Percentiles rank a stretch among this genome's conserved stretches.
phyloP scores from a whole-genome alignment of 2,329 filamentous ascomycete species.

The Aspergillus tubingensis region DNA sequence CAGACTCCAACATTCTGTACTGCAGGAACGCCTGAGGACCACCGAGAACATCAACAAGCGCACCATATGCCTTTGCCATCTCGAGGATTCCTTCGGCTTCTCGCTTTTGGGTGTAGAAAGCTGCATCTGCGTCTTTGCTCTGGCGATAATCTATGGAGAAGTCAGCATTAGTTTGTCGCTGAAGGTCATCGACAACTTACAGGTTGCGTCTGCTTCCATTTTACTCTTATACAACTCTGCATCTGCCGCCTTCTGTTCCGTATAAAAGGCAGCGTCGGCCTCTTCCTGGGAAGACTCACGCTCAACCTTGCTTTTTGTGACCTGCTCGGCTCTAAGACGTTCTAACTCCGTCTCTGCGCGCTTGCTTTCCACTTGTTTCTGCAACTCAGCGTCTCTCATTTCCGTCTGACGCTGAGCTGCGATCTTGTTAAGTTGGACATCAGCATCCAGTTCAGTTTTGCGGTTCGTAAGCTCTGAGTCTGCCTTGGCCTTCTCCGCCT shows the following conservation, averaged over 20 bases:
- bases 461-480: conserved; percentile 74
- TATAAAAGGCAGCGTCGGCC: conserved; percentile 54
- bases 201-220: conserved; percentile 43
- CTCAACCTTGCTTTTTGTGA: conserved; percentile 69
- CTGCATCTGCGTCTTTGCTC: conserved; percentile 41
- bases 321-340: conserved; percentile 72
- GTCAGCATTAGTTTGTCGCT: conserved; percentile 3
- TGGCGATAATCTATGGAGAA: conserved; percentile 27
- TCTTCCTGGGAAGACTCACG: conserved; percentile 47
- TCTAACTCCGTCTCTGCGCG: conserved; percentile 79
- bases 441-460: conserved; percentile 70
- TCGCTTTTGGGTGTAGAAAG: conserved; percentile 59
- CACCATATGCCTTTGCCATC: conserved; percentile 78
- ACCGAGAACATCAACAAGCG: conserved; percentile 71
- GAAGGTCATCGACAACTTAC: conserved; percentile 21
- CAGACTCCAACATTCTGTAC: conserved; percentile 85
- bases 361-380: conserved; percentile 74
- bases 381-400: conserved; percentile 75
- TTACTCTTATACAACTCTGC: conserved; percentile 46
- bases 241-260: conserved; percentile 56
- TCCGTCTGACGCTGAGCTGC: conserved; percentile 72
- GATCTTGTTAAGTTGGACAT: conserved; percentile 75
- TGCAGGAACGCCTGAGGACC: conserved; percentile 77
- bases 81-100: conserved; percentile 76
- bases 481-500: conserved; percentile 76